These are phyloP conservation scores for Leccinum angustisporum DNA, from an alignment of 1,284 basidiomycete species.

Conservation along the genomic window DNA sequence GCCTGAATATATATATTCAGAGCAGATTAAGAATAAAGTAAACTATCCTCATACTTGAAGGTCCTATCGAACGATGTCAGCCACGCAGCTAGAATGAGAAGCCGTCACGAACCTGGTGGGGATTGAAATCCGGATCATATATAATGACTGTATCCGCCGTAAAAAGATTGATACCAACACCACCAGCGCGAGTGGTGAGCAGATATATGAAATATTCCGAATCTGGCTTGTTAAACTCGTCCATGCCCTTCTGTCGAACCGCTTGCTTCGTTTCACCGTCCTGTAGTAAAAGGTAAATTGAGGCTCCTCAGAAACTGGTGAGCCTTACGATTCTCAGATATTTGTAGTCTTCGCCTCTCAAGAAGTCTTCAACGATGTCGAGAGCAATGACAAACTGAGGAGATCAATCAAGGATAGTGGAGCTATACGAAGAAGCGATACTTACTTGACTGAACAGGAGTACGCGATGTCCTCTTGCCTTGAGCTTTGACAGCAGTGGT, in stretches of 20 bases:
- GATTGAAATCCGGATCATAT: slow-evolving; percentile 93
- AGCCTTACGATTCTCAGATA: slow-evolving; percentile 81
- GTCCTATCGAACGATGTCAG: slow-evolving; percentile 46
- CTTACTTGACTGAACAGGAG: slow-evolving; percentile 95
- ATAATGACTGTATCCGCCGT: slow-evolving; percentile 91
- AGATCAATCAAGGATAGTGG: slow-evolving; percentile 1
- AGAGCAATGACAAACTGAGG: slow-evolving; percentile 91
- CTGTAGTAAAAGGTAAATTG: slow-evolving; percentile 40
- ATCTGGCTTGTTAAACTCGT: slow-evolving; percentile 84
- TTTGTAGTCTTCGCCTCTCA: slow-evolving; percentile 85
- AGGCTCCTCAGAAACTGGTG: slow-evolving; percentile 7
- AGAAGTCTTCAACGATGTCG: slow-evolving; percentile 91
- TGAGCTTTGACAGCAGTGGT: slow-evolving; percentile 82
- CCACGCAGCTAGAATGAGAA: not conserved
- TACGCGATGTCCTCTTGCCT: slow-evolving; percentile 89
- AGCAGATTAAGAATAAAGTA: not conserved
- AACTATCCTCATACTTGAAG: slow-evolving; percentile 54
- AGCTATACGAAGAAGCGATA: slow-evolving; percentile 1
- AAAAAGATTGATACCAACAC: slow-evolving; percentile 92
- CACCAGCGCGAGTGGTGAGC: slow-evolving; percentile 92
- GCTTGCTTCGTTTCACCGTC: slow-evolving; percentile 89
- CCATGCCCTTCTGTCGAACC: slow-evolving; percentile 91
- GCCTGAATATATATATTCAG: slow-evolving; percentile 51
- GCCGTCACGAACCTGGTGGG: slow-evolving; percentile 68
- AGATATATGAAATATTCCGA: slow-evolving; percentile 92